Base-by-base conservation (phyloP, 129 eudicot genomes). In the Erigeron canadensis region DNA sequence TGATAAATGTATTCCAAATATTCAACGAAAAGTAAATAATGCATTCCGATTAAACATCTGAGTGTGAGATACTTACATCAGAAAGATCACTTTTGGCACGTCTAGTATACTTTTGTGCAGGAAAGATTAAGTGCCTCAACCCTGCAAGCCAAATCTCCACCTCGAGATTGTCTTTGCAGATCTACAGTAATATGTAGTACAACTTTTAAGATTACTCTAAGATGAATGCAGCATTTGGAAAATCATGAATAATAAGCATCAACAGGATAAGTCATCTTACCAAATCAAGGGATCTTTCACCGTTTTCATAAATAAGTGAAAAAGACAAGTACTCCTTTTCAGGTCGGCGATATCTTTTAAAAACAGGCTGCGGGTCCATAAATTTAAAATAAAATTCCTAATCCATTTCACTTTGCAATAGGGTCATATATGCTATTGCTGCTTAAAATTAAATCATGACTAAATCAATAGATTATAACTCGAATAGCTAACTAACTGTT, bases 271-370 rank as follows among this genome's bases (percentile, higher is more conserved):
- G 40, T 61, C 21, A 22, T 81, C 96, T 67, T 40, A 91, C 97
- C 96, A 86, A 73, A 80, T 88, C 97, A 48, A 84, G 96, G 50
- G 94, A 88, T 81, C 96, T 77, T 34, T 91, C 94, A 5, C 91
- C 86, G 78, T 91, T 84, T 47, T 86, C 84, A 63, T 86, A 88
- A 71, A 91, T 75, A 18, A 91, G 87, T 9, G 96, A 91, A 75
- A 91, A 91, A 15, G 93, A 88, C 72, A 86, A 81, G 82, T 91
- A 91, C 75, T 91, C 96, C 84, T 91, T 84, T 65, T 88, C 97
- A 7, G 93, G 97, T 17, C 90, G 86, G 73, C 76, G 84, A 80
- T 65, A 86, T 91, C 91, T 81, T 77, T 51, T 85, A 67, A 91
- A 86, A 67, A 88, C 89, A 72, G 86, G 81, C 91, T 88, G 90